Evolutionary conservation across 345 rosid genomes (phyloP).

Genomic region (Lepidium didymum): DNA sequence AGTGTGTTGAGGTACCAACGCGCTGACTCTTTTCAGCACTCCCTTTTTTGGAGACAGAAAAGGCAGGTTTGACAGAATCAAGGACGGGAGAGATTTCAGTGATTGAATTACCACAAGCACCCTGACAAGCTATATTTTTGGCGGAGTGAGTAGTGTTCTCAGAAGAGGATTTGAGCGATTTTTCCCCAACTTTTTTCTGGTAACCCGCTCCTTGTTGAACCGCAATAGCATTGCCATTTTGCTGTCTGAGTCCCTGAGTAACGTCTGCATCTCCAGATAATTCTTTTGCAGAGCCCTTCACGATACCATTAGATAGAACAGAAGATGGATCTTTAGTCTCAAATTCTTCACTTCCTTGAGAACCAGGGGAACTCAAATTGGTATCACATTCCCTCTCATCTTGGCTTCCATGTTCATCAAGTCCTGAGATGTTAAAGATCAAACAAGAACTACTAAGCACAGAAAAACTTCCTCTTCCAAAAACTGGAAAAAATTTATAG

Average conservation of each 20-base stretch:
- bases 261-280: constrained; percentile 23
- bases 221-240: constrained; percentile 30
- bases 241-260: constrained; percentile 21
- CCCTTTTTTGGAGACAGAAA: constrained; percentile 30
- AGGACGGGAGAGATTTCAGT: constrained; percentile 17
- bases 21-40: constrained; percentile 23
- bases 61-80: constrained; percentile 24
- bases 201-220: constrained; percentile 17
- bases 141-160: constrained; percentile 20
- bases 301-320: constrained; percentile 19
- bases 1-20: constrained; percentile 27
- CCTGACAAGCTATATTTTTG: constrained; percentile 19
- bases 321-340: constrained; percentile 31
- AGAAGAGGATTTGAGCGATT: constrained; percentile 10
- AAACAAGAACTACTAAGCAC: neutral
- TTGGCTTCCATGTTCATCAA: constrained; percentile 49
- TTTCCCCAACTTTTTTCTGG: constrained; percentile 11
- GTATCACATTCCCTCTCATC: constrained; percentile 71
- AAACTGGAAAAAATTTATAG: neutral
- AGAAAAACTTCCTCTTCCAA: neutral
- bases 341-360: constrained; percentile 42
- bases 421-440: constrained; percentile 31
- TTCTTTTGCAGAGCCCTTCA: constrained; percentile 27
- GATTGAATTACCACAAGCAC: constrained; percentile 20
- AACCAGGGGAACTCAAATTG: constrained; percentile 47